Conservation (phyloP, 805 yeast species). For the Candida jianshihensis region DNA sequence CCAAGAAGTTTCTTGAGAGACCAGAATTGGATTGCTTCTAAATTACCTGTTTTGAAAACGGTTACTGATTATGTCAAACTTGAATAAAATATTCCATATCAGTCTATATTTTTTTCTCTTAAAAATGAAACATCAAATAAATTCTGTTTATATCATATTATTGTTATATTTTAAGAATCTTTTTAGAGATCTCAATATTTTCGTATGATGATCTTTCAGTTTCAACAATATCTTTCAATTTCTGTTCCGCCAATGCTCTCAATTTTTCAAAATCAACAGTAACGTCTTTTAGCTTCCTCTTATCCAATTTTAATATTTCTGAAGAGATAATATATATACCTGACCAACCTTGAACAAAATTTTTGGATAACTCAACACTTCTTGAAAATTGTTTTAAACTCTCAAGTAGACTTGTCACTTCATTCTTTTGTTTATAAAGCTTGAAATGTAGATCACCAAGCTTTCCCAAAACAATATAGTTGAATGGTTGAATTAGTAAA, state of each 20-base stretch:
- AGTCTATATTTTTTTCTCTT: too few relatives aligned
- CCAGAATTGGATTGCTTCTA: slow-evolving; percentile 74
- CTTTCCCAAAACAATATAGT: slow-evolving; percentile 57
- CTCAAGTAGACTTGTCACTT: slow-evolving; percentile 5
- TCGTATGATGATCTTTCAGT: slow-evolving; percentile 9
- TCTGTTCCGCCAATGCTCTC: slow-evolving; percentile 6
- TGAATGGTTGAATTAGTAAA: slow-evolving; percentile 58
- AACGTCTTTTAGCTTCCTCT: slow-evolving; percentile 3
- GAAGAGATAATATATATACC: slow-evolving; percentile 43
- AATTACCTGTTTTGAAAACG: slow-evolving; percentile 39
- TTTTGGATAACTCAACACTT: slow-evolving; percentile 70
- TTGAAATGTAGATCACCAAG: slow-evolving; percentile 47
- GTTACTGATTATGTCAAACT: slow-evolving; percentile 7
- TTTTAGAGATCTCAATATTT: slow-evolving; percentile 14
- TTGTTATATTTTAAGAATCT: slow-evolving; percentile 5
- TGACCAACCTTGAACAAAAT: slow-evolving; percentile 66
- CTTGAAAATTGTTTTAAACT: slow-evolving; percentile 49
- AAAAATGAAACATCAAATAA: too few relatives aligned
- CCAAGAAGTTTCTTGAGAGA: slow-evolving; percentile 71
- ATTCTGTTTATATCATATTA: background rate
- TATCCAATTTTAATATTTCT: slow-evolving; percentile 8
- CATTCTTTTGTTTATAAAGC: slow-evolving; percentile 6
- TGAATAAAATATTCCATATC: too few relatives aligned
- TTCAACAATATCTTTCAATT: slow-evolving; percentile 12
- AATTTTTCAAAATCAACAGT: slow-evolving; percentile 5